These are phyloP conservation scores for Termitomyces sp. DNA, from an alignment of 768 basidiomycete species.

Conservation along the genomic window DNA sequence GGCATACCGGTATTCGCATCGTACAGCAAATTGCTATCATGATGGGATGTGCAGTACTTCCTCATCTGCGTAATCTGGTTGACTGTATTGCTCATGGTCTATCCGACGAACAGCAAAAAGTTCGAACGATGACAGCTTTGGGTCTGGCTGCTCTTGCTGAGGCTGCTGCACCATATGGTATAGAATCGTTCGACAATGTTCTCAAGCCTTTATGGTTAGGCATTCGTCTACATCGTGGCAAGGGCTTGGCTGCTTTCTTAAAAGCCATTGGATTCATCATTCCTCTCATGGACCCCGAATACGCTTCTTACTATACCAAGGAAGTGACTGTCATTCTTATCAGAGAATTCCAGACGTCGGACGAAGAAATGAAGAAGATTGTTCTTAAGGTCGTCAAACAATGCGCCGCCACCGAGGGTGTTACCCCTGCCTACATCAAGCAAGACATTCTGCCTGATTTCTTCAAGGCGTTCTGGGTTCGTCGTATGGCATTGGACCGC, in stretches of 20 bases:
- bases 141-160: slow-evolving; percentile 93
- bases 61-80: slow-evolving; percentile 94
- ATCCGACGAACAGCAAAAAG: slow-evolving; percentile 94
- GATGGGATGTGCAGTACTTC: slow-evolving; percentile 99
- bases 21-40: slow-evolving; percentile 99
- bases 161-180: slow-evolving; percentile 97
- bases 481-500: slow-evolving; percentile 94
- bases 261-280: slow-evolving; percentile 99
- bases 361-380: slow-evolving; percentile 99
- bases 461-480: slow-evolving; percentile 99
- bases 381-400: slow-evolving; percentile 99
- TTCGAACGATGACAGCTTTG: slow-evolving; percentile 92
- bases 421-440: slow-evolving; percentile 92
- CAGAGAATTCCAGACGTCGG: slow-evolving; percentile 97
- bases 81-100: slow-evolving; percentile 93
- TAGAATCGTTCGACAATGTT: slow-evolving; percentile 98
- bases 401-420: slow-evolving; percentile 97
- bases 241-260: slow-evolving; percentile 90
- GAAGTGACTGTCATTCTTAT: slow-evolving; percentile 96
- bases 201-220: slow-evolving; percentile 92
- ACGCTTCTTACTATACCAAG: slow-evolving; percentile 98
- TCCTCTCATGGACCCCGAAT: slow-evolving; percentile 99
- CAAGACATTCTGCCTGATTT: slow-evolving; percentile 98
- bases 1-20: slow-evolving; percentile 98
- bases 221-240: slow-evolving; percentile 92